Conservation (phyloP, 805 yeast genomes). For the Wickerhamiella qilinensis region DNA sequence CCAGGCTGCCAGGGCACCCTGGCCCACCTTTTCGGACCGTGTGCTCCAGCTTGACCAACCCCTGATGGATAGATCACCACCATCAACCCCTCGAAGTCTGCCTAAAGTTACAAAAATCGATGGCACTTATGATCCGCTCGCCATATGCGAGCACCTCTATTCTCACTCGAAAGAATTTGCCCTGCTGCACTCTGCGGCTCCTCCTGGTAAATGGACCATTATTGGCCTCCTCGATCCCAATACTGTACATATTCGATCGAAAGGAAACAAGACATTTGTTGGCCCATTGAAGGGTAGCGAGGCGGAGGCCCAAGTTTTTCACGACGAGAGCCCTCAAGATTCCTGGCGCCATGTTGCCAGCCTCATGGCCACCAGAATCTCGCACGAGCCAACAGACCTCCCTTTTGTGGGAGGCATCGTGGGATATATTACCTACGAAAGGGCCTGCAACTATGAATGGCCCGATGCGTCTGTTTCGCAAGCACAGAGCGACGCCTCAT, state of each 20-base stretch:
- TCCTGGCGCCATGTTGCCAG: constrained; percentile 6
- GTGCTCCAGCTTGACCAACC: background rate
- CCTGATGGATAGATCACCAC: background rate
- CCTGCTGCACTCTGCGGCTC: constrained; percentile 59
- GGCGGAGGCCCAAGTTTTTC: background rate
- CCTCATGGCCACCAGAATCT: constrained; percentile 12
- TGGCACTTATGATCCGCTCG: constrained; percentile 1
- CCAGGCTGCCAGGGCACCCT: background rate
- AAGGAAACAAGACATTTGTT: constrained; percentile 5
- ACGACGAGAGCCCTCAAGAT: background rate
- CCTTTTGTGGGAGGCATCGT: constrained; percentile 88
- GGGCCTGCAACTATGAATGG: constrained; percentile 25
- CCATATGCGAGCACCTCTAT: constrained; percentile 7
- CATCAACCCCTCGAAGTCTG: background rate
- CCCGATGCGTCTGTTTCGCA: background rate
- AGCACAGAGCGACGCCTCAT: constrained; percentile 13
- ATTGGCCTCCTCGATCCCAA: constrained; percentile 37
- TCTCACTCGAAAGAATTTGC: constrained; percentile 30
- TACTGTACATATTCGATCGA: constrained; percentile 11
- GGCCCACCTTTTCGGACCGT: background rate
- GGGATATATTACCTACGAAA: constrained; percentile 80
- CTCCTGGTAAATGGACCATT: constrained; percentile 79
- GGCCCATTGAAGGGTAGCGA: constrained; percentile 7
- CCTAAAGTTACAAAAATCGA: constrained; percentile 1
- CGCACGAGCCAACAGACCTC: constrained; percentile 23